Base-by-base conservation (phyloP, 225 moss, liverwort and hornwort genomes). In the Asterella californica region DNA sequence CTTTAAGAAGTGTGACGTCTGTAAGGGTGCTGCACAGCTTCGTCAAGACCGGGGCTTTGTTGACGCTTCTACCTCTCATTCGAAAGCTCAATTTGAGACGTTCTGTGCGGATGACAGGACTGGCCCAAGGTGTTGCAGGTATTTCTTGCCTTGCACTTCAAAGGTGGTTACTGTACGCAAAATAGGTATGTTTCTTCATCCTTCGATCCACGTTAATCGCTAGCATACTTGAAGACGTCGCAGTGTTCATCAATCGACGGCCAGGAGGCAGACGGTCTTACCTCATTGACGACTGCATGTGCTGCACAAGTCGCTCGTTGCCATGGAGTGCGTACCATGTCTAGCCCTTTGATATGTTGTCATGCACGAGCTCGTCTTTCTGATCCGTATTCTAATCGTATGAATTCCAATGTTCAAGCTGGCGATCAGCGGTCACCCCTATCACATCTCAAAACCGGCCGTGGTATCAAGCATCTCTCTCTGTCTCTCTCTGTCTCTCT, bases 221-320 rank as follows among this genome's bases (percentile, higher is more conserved):
- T 37, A 75, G 10, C 34, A 50, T 52, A 53, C 27, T 33, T 19
- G 17, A 75, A 33, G 15, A 54, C 19, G 3, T 11, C 19, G 24
- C 19, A 70, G 17, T n/a, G 18, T 17, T 30, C 19, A 33, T 29
- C 14, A 15, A 75, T 49, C 25, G 45, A 10, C 22, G 9, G 67
- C 11, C 17, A 2, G 19, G 30, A n/a, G 32, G 53, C 18, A 30
- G 74, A 30, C 74, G 50, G 24, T n/a, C 59, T 76, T 42, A 76
- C 76, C 76, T 76, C 59, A 59, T 76, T 61, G 76, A 76, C 59
- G 33, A 76, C 25, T 76, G 76, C 76, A 76, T 37, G 8, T 61
- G 59, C 32, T 76, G 76, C 76, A 36, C 59, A 53, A 76, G 60
- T 76, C 36, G 76, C 34, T 53, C 76, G 36, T 76, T 42, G 60